Evolutionary conservation across 371 early-diverging fungal genomes (phyloP), one percentile per base, ranked within the genome.

Genomic region (Rhizopus arrhizus): DNA sequence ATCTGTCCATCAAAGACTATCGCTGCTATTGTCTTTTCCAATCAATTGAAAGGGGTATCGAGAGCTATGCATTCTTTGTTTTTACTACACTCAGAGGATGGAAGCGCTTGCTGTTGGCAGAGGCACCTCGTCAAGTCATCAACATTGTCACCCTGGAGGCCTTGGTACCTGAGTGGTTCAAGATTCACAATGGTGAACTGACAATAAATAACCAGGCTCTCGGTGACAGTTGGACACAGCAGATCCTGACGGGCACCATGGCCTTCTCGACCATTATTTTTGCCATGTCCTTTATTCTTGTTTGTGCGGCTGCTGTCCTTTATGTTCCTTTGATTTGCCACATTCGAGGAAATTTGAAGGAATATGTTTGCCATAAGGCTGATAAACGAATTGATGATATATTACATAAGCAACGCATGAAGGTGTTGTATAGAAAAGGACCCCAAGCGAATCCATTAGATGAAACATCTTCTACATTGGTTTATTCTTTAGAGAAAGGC

Each of bases 281-380:
- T 66, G 62, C 80, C 28, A 58, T 91, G 13, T 83, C 87, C 0
- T 76, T 87, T 43, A 9, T 87, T 2, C 65, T 71, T 35, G 78
- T 90, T 5, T 69, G 91, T 28, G 52, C 79, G 31, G 94, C 94
- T 4, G 77, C 79, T 29, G 53, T 92, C 34, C 56, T 92, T 35
- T 95, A 95, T 69, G 78, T 95, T 43, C 94, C 94, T 13, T 70
- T 95, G 35, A 69, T 93, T 32, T 88, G 84, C 63, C 82, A 85
- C 56, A 92, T 95, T 57, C 87, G 82, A 46, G 95, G 95, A 32
- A 95, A 94, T 62, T 75, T 95, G 42, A 95, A 95, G 72, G 95
- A 95, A 71, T 95, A 89, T 62, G 91, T 92, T 60, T 93, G 92
- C 61, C 92, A 93, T 76, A 92, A 91, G 72, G 88, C 94, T 16